Conservation (phyloP, 768 basidiomycete genomes). For the Tricholoma furcatifolium region DNA sequence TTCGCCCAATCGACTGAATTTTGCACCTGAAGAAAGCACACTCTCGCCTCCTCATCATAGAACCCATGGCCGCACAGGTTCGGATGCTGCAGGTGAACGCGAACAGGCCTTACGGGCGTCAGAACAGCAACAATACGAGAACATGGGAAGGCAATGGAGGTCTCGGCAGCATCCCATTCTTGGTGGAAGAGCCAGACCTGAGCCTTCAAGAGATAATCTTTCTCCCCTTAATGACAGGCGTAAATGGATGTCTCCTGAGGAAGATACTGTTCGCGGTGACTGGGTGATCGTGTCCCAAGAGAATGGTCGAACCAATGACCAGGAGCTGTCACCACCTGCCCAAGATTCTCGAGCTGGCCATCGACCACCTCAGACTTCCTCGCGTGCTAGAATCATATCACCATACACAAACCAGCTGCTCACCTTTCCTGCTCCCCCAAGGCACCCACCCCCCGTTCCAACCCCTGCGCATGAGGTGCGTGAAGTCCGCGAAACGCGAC, state of each 20-base stretch:
- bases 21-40: constrained; percentile 37
- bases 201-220: constrained; percentile 32
- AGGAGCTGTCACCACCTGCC: constrained; percentile 25
- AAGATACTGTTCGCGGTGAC: constrained; percentile 23
- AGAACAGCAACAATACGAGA: constrained; percentile 35
- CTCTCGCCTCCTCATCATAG: constrained; percentile 30
- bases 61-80: constrained; percentile 44
- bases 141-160: constrained; percentile 28
- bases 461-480: constrained; percentile 18
- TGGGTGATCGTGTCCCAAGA: constrained; percentile 30
- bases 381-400: constrained; percentile 28
- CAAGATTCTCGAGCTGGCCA: constrained; percentile 27
- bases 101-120: constrained; percentile 39
- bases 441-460: constrained; percentile 39
- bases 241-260: constrained; percentile 24
- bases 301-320: constrained; percentile 25
- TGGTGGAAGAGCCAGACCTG: constrained; percentile 26
- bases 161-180: constrained; percentile 25
- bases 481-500: constrained; percentile 36
- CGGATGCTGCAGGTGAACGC: constrained; percentile 51
- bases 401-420: constrained; percentile 30
- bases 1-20: constrained; percentile 43
- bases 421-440: constrained; percentile 35
- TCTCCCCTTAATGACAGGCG: constrained; percentile 21
- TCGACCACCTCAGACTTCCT: constrained; percentile 30